phyloP scores from a whole-genome alignment of 2,329 filamentous ascomycete genomes.

The Karstenula rhodostoma region DNA sequence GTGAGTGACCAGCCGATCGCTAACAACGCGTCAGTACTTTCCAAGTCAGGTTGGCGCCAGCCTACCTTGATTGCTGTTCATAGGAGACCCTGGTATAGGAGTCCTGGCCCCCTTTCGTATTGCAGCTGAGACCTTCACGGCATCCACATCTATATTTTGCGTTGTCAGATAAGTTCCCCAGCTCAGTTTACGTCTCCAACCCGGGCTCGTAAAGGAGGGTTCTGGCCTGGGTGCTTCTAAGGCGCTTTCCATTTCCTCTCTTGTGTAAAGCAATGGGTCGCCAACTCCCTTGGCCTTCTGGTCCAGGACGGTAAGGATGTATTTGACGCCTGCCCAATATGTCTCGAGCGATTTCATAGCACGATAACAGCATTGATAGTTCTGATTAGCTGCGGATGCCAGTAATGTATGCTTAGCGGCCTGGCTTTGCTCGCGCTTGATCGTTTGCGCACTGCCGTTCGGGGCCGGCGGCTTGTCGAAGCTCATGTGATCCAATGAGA shows the following conservation, averaged over 20 bases:
- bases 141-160: slow-evolving; percentile 39
- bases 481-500: slow-evolving; percentile 35
- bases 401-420: slow-evolving; percentile 76
- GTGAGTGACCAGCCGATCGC: slow-evolving; percentile 88
- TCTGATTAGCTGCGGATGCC: slow-evolving; percentile 82
- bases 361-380: slow-evolving; percentile 87
- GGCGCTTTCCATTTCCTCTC: slow-evolving; percentile 80
- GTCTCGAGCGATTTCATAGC: slow-evolving; percentile 80
- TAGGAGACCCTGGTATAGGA: slow-evolving; percentile 54
- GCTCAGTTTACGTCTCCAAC: slow-evolving; percentile 58
- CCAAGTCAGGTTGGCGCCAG: neutral
- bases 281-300: slow-evolving; percentile 88
- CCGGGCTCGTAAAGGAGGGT: slow-evolving; percentile 59
- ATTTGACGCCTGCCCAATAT: slow-evolving; percentile 87
- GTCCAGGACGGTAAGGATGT: slow-evolving; percentile 85
- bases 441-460: slow-evolving; percentile 21
- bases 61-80: slow-evolving; percentile 60
- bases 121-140: slow-evolving; percentile 41
- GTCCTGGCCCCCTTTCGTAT: slow-evolving; percentile 40
- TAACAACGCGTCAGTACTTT: slow-evolving; percentile 34
- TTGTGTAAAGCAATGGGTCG: slow-evolving; percentile 72
- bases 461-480: slow-evolving; percentile 22
- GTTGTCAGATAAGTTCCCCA: slow-evolving; percentile 54
- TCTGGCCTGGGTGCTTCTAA: slow-evolving; percentile 62
- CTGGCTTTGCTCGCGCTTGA: slow-evolving; percentile 50